A percentile compares a stretch with the other conserved stretches of the same genome.
Conservation (phyloP, 2,329 filamentous ascomycete genomes). For the Graphiopsis chlorocephala region DNA sequence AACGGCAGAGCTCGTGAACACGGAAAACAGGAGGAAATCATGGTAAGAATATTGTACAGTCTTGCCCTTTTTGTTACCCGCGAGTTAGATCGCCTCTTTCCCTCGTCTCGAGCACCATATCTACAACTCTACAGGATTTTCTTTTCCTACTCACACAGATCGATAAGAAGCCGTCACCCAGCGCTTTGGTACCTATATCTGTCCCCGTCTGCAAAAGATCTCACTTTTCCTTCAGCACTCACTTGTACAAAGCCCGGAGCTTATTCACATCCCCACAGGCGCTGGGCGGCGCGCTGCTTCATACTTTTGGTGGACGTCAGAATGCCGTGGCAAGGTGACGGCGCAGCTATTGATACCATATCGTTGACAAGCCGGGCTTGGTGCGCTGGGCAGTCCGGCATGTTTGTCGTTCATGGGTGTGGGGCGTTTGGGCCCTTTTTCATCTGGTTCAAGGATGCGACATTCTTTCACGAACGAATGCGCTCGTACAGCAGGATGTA, state of each 20-base stretch:
- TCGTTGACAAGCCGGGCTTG: not conserved
- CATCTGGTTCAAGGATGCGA: not conserved
- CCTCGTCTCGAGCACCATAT: conserved; percentile 2
- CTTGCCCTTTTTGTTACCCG: not conserved
- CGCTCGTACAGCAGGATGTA: conserved; percentile 95
- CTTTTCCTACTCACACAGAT: not conserved
- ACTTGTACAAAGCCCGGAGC: not conserved
- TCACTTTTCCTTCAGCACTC: not conserved
- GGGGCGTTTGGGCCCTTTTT: not conserved
- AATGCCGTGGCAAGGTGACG: not conserved
- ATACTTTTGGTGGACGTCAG: not conserved
- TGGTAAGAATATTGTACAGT: conserved; percentile 12
- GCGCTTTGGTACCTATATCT: not conserved
- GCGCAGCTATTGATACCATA: not conserved
- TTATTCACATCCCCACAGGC: conserved; percentile 10
- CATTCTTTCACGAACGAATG: conserved; percentile 42
- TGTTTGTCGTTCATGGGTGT: not conserved
- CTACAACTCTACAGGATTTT: conserved; percentile 8
- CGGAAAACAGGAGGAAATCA: not conserved
- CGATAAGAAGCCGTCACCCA: not conserved
- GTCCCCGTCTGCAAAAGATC: not conserved
- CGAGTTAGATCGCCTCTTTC: conserved; percentile 4
- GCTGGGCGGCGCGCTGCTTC: conserved; percentile 2
- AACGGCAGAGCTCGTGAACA: not conserved
- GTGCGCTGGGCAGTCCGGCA: not conserved